A percentile compares a stretch with the other conserved stretches of the same genome.
Conservation (phyloP, 2,329 filamentous ascomycete genomes). For the Albifimbria verrucaria region DNA sequence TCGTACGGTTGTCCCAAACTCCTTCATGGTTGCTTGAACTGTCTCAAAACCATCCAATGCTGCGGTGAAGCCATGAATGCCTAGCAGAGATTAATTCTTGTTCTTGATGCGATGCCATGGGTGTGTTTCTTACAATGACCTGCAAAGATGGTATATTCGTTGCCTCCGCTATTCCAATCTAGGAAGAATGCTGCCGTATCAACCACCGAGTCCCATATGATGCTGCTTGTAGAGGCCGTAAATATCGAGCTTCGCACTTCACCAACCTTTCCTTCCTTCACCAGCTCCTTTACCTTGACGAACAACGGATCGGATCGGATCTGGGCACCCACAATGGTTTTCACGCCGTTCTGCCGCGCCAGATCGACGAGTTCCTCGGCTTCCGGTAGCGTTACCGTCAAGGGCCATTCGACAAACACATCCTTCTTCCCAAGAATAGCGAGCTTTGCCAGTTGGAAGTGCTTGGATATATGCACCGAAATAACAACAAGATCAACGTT, state of each 20-base stretch:
- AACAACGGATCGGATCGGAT: constrained; percentile 36
- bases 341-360: constrained; percentile 26
- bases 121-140: constrained; percentile 7
- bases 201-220: neutral
- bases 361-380: constrained; percentile 34
- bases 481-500: constrained; percentile 51
- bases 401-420: constrained; percentile 53
- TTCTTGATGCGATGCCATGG: neutral
- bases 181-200: constrained; percentile 4
- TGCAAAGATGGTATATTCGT: constrained; percentile 9
- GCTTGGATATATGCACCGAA: constrained; percentile 44
- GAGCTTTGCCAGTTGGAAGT: constrained; percentile 37
- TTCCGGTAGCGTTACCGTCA: constrained; percentile 34
- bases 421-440: constrained; percentile 45
- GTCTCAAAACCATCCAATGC: constrained; percentile 8
- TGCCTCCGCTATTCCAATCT: constrained; percentile 8
- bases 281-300: constrained; percentile 10
- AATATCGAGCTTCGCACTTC: constrained; percentile 5
- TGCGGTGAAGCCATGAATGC: constrained; percentile 6
- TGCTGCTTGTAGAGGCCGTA: constrained; percentile 1
- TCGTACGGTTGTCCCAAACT: neutral
- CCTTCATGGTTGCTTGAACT: constrained; percentile 8
- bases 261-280: constrained; percentile 9
- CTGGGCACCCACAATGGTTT: constrained; percentile 45
- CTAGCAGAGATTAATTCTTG: neutral